Evolutionary conservation across 306 rosid genomes (phyloP), one percentile per base, ranked within the genome.

Genomic region (Vigna mungo): DNA sequence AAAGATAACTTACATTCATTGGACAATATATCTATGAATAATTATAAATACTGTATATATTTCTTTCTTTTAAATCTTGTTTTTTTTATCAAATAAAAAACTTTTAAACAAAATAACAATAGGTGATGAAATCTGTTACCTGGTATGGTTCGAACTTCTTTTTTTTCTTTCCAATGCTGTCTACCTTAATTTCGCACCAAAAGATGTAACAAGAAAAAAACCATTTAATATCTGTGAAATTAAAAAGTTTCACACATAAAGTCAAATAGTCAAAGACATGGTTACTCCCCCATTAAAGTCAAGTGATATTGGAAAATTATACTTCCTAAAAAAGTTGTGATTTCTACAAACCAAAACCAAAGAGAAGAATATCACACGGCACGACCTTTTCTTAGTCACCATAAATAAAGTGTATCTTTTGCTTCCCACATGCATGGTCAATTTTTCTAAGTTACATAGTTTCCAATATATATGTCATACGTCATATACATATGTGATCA

Each of bases 351-450:
- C 65, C 16, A 54, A 71, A 53, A 8, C 23, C 21, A 54, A 37
- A 53, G 51, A 67, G 14, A 0, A 61, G 8, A 61, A 39, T 39
- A 61, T 21, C 46, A 61, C 46, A 61, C 68, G 68, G 43, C 65
- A 59, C 17, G 39, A 59, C 65, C 39, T 59, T 27, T 59, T 12
- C 64, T 58, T 25, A 25, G 65, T 59, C 64, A 59, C 39, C 39
- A 41, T 41, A 59, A 60, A 8, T 63, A 13, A 63, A 63, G 25
- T 62, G 5, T 34, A n/a, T 8, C 7, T 8, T 16, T 62, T 16
- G 25, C 68, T 62, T 63, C 48, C 25, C 18, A 60, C 66, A 60
- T 34, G 13, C 48, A n/a, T n/a, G 47, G 68, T 62, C 68, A 62
- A 64, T 36, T 36, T 36, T 34, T 36, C 7, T 36, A 36, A 1